Percentiles rank a stretch among this genome's conserved stretches.
phyloP scores from a whole-genome alignment of 2,329 filamentous ascomycete genomes.

The Didymella exigua region DNA sequence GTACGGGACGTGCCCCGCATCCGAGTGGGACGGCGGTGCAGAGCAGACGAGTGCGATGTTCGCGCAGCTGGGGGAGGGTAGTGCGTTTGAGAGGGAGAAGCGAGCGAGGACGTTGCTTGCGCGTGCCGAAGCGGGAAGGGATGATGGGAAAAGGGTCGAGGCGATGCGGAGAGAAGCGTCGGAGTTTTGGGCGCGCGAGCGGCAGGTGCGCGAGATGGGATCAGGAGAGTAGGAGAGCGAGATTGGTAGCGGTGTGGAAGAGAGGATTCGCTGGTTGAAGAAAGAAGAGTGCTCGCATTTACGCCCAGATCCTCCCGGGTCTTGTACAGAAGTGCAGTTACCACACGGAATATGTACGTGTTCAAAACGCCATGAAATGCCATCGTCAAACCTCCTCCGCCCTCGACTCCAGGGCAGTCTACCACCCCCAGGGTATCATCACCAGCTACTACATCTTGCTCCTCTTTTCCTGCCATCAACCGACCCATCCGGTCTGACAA shows the following conservation, averaged over 20 bases:
- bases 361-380: conserved; percentile 1
- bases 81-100: neutral
- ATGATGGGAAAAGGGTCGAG: too few relatives aligned
- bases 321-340: neutral
- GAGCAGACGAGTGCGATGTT: neutral
- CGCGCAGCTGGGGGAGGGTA: neutral
- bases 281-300: neutral
- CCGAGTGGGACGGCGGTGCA: too few relatives aligned
- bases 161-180: too few relatives aligned
- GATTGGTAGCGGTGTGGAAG: too few relatives aligned
- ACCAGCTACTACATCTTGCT: neutral
- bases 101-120: neutral
- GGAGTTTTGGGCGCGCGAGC: too few relatives aligned
- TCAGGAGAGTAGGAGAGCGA: too few relatives aligned
- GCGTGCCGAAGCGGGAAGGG: too few relatives aligned
- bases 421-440: neutral
- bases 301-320: neutral
- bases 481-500: too few relatives aligned
- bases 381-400: neutral
- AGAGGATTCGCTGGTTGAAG: neutral
- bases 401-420: neutral
- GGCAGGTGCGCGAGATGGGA: too few relatives aligned
- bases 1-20: neutral
- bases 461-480: neutral
- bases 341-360: neutral